Evolutionary conservation across 176 grass and related monocot species (phyloP), one percentile per base, ranked within the genome.

Genomic region (Eragrostis nindensis): DNA sequence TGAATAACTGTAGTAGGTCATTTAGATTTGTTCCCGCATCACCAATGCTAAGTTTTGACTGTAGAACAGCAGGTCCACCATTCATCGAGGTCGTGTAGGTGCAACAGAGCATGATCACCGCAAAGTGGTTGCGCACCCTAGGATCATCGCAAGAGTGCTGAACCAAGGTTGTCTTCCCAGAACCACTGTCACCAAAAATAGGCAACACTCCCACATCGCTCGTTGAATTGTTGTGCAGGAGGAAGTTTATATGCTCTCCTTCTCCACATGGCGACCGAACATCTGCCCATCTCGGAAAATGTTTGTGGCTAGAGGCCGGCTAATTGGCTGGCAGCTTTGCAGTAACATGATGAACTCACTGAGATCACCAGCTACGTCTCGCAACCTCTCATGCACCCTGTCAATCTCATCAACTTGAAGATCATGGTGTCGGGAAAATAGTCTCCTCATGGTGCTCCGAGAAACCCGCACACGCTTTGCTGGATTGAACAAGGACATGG

Each of bases 241-340:
- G 21, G 43, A 77, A 77, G 18, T 32, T n/a, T 42, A 77, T 45
- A 77, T 77, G 10, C 17, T 30, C 60, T 77, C 59, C 6, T 32
- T 77, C 10, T 77, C 60, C 1, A 77, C 74, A 15, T 77, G 75
- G 6, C 75, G 41, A 7, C 59, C 41, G 4, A 77, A 77, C 75
- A 77, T 77, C 42, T 48, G 59, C 1, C 42, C 38, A 3, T 78
- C 61, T 0, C 6, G 2, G 9, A 64, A 78, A 5, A 50, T 78
- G 22, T 22, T 78, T 1, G 60, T 66, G 6, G 29, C 32, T 36
- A 36, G 50, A 49, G 75, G 75, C 19, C 12, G 27, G 1, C 19
- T 19, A 8, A 79, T 38, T 0, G 18, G 8, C 1, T 36, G 43
- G 61, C 27, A 53, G 12, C 30, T 9, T 21, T 38, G 17, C 12